Evolutionary conservation across 805 yeast genomes (phyloP), one percentile per base, ranked within the genome.

Genomic region (Priceomyces haplophilus): DNA sequence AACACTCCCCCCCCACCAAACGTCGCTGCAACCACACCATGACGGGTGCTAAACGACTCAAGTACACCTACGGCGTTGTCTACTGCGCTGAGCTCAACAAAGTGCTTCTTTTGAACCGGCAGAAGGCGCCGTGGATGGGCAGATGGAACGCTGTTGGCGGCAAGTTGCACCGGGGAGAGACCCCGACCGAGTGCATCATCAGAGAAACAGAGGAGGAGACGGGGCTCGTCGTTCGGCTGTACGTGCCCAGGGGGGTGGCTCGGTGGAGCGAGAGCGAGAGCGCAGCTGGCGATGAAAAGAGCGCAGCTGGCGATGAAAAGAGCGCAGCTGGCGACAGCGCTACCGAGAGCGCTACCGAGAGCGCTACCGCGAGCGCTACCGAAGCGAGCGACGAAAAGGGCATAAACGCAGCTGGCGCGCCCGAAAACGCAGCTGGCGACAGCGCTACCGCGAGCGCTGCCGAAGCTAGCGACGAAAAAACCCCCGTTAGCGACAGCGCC

Each of bases 81-180:
- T 40, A 56, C 37, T 65, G 70, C 44, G 45, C 46, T 1, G 70
- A 62, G 35, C 55, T 62, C 17, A 47, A 56, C 29, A 53, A 64
- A 33, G 51, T 69, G 13, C 62, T 70, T 10, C 50, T 71, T 6
- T 52, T 71, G 15, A 71, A 71, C 42, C 53, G 76, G 18, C 62
- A 66, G 43, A 71, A 71, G 43, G 53, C 61, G 8, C 76, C 76
- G 1, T 69, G 73, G 72, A 71, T 70, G 75, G 76, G 76, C 12
- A 53, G 66, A 38, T 71, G 75, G 75, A 70, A 71, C 49, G 76
- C 75, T 10, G 73, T 71, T 10, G 75, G 75, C 7, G 76, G 76
- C 4, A 70, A 71, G 44, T 46, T 70, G 13, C 68, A 67, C 25
- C 41, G 48, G 0, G 50, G 43, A 13, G 76, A 71, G 47, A 47